Evolutionary conservation across 495 filamentous ascomycete species (phyloP).

Genomic region (Aspergillus biplanus): DNA sequence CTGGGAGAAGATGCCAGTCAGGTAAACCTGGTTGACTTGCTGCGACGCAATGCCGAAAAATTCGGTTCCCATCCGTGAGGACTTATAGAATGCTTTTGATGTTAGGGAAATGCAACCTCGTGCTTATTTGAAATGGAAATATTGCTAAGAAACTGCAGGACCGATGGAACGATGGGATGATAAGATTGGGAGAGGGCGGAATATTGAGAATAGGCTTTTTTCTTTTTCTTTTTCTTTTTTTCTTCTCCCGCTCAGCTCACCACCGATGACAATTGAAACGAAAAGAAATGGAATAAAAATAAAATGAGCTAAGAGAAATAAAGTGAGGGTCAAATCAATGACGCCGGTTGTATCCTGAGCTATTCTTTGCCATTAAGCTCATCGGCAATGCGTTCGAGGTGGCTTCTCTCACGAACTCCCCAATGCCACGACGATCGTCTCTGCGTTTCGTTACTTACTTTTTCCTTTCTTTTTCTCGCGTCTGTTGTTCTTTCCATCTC

Average conservation of each 20-base stretch:
- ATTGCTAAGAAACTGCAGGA: conserved; percentile 7
- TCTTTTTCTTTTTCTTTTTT: conserved; percentile 7
- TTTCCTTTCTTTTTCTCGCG: neutral
- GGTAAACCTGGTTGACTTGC: neutral
- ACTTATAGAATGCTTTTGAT: conserved; percentile 8
- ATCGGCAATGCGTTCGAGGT: conserved; percentile 5
- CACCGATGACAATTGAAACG: neutral
- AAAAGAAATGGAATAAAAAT: neutral
- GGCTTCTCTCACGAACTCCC: neutral
- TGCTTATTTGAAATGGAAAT: conserved; percentile 10
- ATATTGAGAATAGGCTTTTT: neutral
- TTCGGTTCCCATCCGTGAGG: neutral
- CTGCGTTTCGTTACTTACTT: neutral
- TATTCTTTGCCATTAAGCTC: conserved; percentile 18
- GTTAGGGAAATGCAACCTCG: conserved; percentile 2
- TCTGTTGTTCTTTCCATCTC: neutral
- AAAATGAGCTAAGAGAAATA: neutral
- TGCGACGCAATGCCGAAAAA: neutral
- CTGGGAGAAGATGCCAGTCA: neutral
- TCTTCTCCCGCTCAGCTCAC: conserved; percentile 4
- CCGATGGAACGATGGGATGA: conserved; percentile 4
- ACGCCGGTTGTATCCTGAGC: neutral
- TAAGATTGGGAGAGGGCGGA: conserved; percentile 4
- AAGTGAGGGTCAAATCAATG: neutral
- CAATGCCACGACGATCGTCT: neutral